Evolutionary conservation across 2,329 filamentous ascomycete genomes (phyloP).

Genomic region (Xylaria sp.): DNA sequence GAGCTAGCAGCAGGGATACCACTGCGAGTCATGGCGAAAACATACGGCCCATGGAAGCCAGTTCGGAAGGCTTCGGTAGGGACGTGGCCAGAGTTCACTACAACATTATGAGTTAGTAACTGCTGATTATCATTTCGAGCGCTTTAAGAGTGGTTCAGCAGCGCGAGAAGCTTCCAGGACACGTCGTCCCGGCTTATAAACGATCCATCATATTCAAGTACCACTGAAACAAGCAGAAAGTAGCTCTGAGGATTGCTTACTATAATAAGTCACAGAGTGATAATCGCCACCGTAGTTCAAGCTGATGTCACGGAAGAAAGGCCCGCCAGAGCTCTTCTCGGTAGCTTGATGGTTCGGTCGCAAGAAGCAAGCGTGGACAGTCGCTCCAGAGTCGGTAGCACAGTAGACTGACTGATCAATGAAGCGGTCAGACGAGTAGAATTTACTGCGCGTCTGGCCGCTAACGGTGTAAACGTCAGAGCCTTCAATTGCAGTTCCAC

Average conservation of each 20-base stretch:
- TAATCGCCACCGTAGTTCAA: slow-evolving; percentile 64
- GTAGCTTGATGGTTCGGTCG: slow-evolving; percentile 58
- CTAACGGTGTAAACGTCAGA: slow-evolving; percentile 60
- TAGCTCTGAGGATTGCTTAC: not conserved
- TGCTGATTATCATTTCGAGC: not conserved
- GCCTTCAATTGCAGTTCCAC: slow-evolving; percentile 61
- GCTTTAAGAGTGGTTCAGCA: not conserved
- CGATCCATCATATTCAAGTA: not conserved
- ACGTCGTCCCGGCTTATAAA: not conserved
- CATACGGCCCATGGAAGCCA: slow-evolving; percentile 69
- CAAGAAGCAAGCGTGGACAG: slow-evolving; percentile 48
- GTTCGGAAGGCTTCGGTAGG: slow-evolving; percentile 66
- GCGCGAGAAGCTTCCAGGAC: not conserved
- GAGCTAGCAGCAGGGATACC: slow-evolving; percentile 57
- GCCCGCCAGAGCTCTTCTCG: slow-evolving; percentile 67
- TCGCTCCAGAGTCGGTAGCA: slow-evolving; percentile 48
- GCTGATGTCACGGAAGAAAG: slow-evolving; percentile 67
- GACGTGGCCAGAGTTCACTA: slow-evolving; percentile 66
- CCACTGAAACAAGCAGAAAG: not conserved
- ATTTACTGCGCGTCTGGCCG: slow-evolving; percentile 69
- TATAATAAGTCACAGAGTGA: slow-evolving; percentile 68
- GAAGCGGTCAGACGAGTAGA: slow-evolving; percentile 70
- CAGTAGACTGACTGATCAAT: slow-evolving; percentile 70
- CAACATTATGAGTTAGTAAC: not conserved
- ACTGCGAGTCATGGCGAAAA: slow-evolving; percentile 64